Base-by-base conservation (phyloP, 192 early-diverging fungal genomes). In the Coemansia sp. region DNA sequence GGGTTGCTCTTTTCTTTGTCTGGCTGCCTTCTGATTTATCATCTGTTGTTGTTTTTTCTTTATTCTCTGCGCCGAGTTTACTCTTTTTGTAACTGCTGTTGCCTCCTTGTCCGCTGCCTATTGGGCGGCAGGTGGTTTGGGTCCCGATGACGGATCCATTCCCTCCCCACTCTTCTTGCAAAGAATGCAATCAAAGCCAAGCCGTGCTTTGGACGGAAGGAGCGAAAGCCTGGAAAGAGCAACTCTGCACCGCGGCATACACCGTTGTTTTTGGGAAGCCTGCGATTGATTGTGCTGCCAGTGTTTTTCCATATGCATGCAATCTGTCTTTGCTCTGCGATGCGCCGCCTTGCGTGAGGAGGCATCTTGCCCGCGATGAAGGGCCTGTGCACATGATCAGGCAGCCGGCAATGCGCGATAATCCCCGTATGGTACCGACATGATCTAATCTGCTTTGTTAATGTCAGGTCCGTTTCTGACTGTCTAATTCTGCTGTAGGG, bases 401-500 rank as follows among this genome's bases (percentile, higher is more conserved):
- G 2, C 12, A 14, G 5, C 42, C 42, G 16, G 16, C 42, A 14
- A 45, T 45, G 42, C 5, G 12, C 42, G 12, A 45, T 14, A 45
- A 45, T 45, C 42, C 42, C 5, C 16, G 12, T 45, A 45, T 11
- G 11, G 12, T 11, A 45, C 10, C 42, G 12, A 2, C 34, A 36
- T 55, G 7, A 57, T 57, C 16, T 48, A 60, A 48, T 29, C 31
- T 36, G 33, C 14, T 20, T 7, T 34, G 0, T 2, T 48, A 36
- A 31, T 42, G 17, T 31, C 48, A 64, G 10, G 31, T 31, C 5
- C 42, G 25, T 42, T 20, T 5, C 33, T 5, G 14, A 40, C 45
- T 60, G n/a, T 5, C 16, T 38, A 11, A 57, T 49, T 31, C n/a
- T 34, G 30, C 48, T 49, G 45, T 80, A 80, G 78, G 90, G 88